Evolutionary conservation across 352 stramenopile species (phyloP).

Genomic region (Globisporangium solare): DNA sequence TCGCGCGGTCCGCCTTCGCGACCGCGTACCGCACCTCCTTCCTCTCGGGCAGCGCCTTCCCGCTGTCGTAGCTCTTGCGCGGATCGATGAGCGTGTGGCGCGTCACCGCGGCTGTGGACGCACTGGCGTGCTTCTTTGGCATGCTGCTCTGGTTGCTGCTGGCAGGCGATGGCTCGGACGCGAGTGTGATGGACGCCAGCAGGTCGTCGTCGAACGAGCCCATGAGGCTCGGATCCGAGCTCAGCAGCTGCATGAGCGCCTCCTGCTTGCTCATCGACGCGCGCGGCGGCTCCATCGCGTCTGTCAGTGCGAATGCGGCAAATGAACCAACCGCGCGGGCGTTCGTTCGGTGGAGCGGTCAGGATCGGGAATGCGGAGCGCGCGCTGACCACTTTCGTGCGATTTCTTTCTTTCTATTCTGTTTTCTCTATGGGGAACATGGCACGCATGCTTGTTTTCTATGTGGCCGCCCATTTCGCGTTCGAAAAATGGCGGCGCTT

Average conservation of each 20-base stretch:
- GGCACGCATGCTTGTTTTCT: too few species aligned
- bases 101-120: background rate
- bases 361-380: slow-evolving; percentile 7
- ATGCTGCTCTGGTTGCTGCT: background rate
- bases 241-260: slow-evolving; percentile 43
- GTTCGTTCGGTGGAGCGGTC: slow-evolving; percentile 4
- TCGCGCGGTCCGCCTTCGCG: background rate
- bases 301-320: too few species aligned
- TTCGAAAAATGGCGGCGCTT: slow-evolving; percentile 12
- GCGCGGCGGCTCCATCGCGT: slow-evolving; percentile 6
- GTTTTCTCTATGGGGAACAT: too few species aligned
- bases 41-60: too few species aligned
- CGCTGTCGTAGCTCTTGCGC: slow-evolving; percentile 10
- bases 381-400: background rate
- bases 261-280: slow-evolving; percentile 37
- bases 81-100: slow-evolving; percentile 15
- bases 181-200: slow-evolving; percentile 31
- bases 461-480: too few species aligned
- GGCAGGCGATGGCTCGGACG: slow-evolving; percentile 1
- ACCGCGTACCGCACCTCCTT: background rate
- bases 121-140: background rate
- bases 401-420: background rate
- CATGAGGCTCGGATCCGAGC: slow-evolving; percentile 34
- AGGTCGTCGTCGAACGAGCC: slow-evolving; percentile 32
- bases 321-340: too few species aligned